These are phyloP conservation scores for Craterostigma plantagineum DNA, from an alignment of 257 asterid genomes.

Conservation along the genomic window DNA sequence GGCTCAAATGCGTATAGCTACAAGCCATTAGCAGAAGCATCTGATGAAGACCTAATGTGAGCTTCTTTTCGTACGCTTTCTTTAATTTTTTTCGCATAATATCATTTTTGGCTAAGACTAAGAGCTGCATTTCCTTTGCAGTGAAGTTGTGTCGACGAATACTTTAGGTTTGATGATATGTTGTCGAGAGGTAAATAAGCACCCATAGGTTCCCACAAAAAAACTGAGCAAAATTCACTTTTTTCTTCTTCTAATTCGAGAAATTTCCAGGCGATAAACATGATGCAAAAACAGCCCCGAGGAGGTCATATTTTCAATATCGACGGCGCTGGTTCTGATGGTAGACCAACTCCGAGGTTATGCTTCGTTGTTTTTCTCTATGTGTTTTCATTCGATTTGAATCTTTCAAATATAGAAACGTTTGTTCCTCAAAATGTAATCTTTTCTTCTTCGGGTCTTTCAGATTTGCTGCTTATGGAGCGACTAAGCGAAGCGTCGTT, in stretches of 20 bases:
- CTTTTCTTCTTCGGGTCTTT: constrained; percentile 8
- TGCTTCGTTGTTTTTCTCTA: constrained; percentile 4
- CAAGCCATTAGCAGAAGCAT: constrained; percentile 80
- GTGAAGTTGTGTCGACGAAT: constrained; percentile 90
- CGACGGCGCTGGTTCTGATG: constrained; percentile 98
- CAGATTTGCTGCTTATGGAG: constrained; percentile 99
- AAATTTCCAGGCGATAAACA: constrained; percentile 56
- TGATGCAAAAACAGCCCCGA: constrained; percentile 74
- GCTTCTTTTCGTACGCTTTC: constrained; percentile 5
- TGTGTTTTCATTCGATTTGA: too few species aligned
- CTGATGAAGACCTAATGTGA: constrained; percentile 87
- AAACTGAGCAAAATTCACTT: constrained; percentile 1
- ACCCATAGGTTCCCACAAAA: constrained; percentile 14
- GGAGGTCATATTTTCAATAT: constrained; percentile 93
- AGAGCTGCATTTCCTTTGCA: constrained; percentile 18
- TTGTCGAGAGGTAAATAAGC: constrained; percentile 74
- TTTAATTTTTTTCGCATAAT: constrained; percentile 2
- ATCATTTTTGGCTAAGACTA: constrained; percentile 4
- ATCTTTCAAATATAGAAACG: too few species aligned
- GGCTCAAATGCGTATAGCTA: constrained; percentile 95
- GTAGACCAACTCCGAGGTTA: constrained; percentile 98
- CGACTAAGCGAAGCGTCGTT: constrained; percentile 94
- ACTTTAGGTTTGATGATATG: constrained; percentile 93
- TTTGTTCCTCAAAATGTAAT: not conserved
- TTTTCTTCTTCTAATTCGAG: not conserved